A percentile compares a stretch with the other conserved stretches of the same genome.
These are phyloP conservation scores for Dactylorhiza incarnata DNA, from an alignment of 106 monocot species.

Conservation along the genomic window DNA sequence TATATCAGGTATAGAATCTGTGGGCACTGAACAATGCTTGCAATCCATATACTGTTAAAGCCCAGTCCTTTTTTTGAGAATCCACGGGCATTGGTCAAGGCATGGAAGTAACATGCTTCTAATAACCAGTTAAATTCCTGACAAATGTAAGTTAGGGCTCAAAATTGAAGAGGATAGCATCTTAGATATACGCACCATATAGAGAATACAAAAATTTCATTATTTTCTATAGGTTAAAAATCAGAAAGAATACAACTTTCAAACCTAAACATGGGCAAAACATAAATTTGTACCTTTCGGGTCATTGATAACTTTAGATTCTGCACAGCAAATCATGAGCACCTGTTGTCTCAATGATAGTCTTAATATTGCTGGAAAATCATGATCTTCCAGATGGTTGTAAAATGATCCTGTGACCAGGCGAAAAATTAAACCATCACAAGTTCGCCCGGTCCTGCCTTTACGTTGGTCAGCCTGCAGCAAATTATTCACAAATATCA, in stretches of 20 bases:
- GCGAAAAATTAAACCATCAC: slow-evolving; percentile 75
- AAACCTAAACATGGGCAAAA: slow-evolving; percentile 1
- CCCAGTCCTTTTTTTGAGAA: too few relatives aligned
- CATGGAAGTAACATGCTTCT: too few relatives aligned
- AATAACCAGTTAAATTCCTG: too few relatives aligned
- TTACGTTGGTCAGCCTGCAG: slow-evolving; percentile 76
- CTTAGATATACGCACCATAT: background rate
- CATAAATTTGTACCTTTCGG: slow-evolving; percentile 50
- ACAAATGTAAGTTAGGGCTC: background rate
- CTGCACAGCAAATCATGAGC: slow-evolving; percentile 69
- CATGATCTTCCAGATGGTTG: slow-evolving; percentile 51
- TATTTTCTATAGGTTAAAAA: background rate
- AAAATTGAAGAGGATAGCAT: background rate
- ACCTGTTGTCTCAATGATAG: slow-evolving; percentile 72
- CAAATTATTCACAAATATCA: background rate
- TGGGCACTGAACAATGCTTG: too few relatives aligned
- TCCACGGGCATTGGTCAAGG: too few relatives aligned
- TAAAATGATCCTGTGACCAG: slow-evolving; percentile 58
- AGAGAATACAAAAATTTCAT: background rate
- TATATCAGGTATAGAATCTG: too few relatives aligned
- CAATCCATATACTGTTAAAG: too few relatives aligned
- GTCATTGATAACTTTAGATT: slow-evolving; percentile 76
- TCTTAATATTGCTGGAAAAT: slow-evolving; percentile 69
- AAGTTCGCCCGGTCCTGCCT: slow-evolving; percentile 84
- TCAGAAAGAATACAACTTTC: background rate